Evolutionary conservation across 139 green algal species (phyloP).

Genomic region (Diplosphaera chodatii): DNA sequence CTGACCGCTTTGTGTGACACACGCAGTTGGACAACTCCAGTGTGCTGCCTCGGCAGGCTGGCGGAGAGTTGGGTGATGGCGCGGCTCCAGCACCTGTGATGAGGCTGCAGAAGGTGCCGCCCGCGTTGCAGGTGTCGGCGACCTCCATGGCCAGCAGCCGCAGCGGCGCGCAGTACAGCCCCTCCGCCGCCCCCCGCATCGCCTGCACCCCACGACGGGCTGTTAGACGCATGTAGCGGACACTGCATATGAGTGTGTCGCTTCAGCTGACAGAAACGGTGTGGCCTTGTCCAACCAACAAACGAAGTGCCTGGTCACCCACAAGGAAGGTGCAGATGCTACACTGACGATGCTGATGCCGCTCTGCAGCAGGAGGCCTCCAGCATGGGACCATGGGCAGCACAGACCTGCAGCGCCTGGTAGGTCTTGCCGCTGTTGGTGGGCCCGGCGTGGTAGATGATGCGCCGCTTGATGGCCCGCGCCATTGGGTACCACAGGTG

Average conservation of each 20-base stretch:
- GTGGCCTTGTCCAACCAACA: no score
- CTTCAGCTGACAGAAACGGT: no score
- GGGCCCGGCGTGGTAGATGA: slow-evolving; percentile 90
- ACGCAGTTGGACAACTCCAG: no score
- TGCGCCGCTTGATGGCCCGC: slow-evolving; percentile 62
- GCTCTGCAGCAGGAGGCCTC: no score
- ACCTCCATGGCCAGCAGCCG: slow-evolving; percentile 92
- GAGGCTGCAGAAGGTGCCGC: slow-evolving; percentile 46
- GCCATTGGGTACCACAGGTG: slow-evolving; percentile 81
- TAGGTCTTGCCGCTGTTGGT: slow-evolving; percentile 98
- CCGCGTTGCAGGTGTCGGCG: slow-evolving; percentile 47
- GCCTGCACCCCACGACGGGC: slow-evolving; percentile 31
- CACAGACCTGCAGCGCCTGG: slow-evolving; percentile 52
- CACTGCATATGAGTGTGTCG: no score
- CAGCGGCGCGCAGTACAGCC: slow-evolving; percentile 92
- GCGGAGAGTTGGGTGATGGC: no score
- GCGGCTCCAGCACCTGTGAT: slow-evolving; percentile 30
- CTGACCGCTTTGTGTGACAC: slow-evolving; percentile 24
- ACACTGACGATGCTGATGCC: no score
- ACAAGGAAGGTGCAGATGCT: no score
- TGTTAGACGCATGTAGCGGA: no score
- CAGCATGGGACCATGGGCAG: no score
- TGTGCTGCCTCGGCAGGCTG: no score
- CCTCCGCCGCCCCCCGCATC: slow-evolving; percentile 49
- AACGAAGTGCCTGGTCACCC: no score